Conservation (phyloP, 371 early-diverging fungal genomes). For the Smittium mucronatum region DNA sequence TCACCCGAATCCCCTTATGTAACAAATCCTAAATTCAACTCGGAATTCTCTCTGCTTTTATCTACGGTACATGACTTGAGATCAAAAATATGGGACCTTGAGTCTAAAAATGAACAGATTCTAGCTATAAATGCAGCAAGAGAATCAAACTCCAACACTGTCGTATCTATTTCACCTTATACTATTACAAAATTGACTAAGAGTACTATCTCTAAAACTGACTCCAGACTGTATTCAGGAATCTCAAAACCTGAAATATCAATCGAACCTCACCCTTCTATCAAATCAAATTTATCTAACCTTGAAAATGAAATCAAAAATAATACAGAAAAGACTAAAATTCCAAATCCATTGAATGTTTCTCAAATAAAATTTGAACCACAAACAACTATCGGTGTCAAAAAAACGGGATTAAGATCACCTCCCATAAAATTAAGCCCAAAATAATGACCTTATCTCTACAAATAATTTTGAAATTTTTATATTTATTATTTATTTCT, state of each 20-base stretch:
- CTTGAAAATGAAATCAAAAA: no score
- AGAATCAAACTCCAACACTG: background rate
- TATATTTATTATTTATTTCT: no score
- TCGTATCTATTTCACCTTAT: background rate
- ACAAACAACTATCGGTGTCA: no score
- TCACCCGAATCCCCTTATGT: background rate
- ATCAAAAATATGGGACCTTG: slow-evolving; percentile 9
- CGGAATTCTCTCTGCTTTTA: background rate
- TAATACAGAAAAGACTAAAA: no score
- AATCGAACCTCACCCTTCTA: background rate
- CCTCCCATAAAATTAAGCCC: no score
- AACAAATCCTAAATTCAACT: background rate
- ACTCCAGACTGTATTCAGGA: background rate
- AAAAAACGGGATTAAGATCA: no score
- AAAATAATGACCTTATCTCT: no score
- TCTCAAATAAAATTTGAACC: no score
- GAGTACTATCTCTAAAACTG: background rate
- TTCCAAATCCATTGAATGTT: no score
- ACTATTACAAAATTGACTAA: background rate
- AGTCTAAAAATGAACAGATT: slow-evolving; percentile 4
- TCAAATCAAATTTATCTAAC: background rate
- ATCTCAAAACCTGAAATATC: background rate
- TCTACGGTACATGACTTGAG: slow-evolving; percentile 8
- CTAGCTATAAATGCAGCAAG: background rate
- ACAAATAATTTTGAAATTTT: no score